Conservation (phyloP, 805 yeast genomes). For the Monosporozyma unispora region DNA sequence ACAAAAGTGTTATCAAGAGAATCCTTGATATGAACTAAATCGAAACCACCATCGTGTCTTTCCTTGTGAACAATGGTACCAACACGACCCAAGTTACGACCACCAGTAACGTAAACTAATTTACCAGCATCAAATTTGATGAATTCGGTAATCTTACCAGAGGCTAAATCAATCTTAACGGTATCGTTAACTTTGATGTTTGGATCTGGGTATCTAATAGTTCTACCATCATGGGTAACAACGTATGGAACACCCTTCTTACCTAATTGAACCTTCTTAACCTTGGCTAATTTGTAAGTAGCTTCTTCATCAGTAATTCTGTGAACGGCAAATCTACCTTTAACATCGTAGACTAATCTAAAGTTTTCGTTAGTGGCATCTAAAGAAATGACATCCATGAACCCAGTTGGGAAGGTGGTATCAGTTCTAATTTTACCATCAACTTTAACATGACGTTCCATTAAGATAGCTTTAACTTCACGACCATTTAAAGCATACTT, state of each 20-base stretch:
- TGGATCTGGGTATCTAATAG: conserved; percentile 99
- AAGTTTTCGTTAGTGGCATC: conserved; percentile 99
- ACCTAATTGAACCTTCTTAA: conserved; percentile 96
- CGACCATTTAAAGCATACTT: conserved; percentile 98
- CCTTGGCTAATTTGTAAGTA: conserved; percentile 95
- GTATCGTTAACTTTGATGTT: conserved; percentile 93
- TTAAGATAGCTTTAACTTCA: conserved; percentile 95
- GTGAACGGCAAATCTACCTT: conserved; percentile 99
- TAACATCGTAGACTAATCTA: conserved; percentile 96
- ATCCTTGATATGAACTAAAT: conserved; percentile 94
- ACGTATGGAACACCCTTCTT: conserved; percentile 97
- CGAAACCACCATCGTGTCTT: conserved; percentile 97
- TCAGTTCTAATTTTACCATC: conserved; percentile 99
- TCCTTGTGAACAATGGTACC: conserved; percentile 95
- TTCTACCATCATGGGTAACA: conserved; percentile 99
- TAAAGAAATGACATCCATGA: conserved; percentile 96
- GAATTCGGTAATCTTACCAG: conserved; percentile 88
- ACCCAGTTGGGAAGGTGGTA: conserved; percentile 97
- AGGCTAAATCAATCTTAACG: conserved; percentile 90
- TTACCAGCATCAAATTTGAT: conserved; percentile 90
- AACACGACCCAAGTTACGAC: conserved; percentile 97
- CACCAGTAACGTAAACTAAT: conserved; percentile 91
- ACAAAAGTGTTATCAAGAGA: conserved; percentile 90
- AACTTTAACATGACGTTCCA: conserved; percentile 97
- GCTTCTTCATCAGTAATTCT: conserved; percentile 99